A percentile compares a stretch with the other conserved stretches of the same genome.
These are phyloP conservation scores for Sarcocystis neurona DNA, from an alignment of 169 alveolate species.

Conservation along the genomic window DNA sequence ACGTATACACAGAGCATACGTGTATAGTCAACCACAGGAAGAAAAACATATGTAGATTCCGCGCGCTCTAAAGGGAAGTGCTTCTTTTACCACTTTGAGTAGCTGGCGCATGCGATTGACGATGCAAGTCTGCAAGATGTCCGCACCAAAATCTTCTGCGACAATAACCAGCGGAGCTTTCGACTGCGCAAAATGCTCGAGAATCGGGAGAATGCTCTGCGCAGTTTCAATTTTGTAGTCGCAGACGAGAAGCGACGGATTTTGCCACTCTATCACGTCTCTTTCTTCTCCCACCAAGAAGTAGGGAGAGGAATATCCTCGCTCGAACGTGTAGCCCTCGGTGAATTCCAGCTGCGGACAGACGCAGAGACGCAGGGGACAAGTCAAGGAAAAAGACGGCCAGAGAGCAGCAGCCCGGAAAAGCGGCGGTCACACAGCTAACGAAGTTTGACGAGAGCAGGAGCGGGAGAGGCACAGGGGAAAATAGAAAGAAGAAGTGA, in stretches of 20 bases:
- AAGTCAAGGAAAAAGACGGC: too few relatives aligned
- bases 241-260: constrained; percentile 78
- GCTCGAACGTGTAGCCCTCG: constrained; percentile 87
- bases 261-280: constrained; percentile 82
- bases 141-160: constrained; percentile 88
- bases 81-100: constrained; percentile 83
- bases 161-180: constrained; percentile 83
- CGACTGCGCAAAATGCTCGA: constrained; percentile 83
- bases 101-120: constrained; percentile 85
- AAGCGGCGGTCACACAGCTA: too few relatives aligned
- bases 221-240: constrained; percentile 84
- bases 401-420: too few relatives aligned
- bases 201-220: constrained; percentile 80
- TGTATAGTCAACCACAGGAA: too few relatives aligned
- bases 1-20: too few relatives aligned
- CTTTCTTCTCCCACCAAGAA: constrained; percentile 83
- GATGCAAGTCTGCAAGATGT: constrained; percentile 83
- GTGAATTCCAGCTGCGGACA: constrained; percentile 80
- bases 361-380: not conserved
- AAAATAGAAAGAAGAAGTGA: too few relatives aligned
- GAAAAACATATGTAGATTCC: too few relatives aligned
- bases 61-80: too few relatives aligned
- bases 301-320: constrained; percentile 87
- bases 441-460: too few relatives aligned
- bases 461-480: too few relatives aligned